These are phyloP conservation scores for Hypoxylon sp. DNA, from an alignment of 2,329 filamentous ascomycete species.

Conservation along the genomic window DNA sequence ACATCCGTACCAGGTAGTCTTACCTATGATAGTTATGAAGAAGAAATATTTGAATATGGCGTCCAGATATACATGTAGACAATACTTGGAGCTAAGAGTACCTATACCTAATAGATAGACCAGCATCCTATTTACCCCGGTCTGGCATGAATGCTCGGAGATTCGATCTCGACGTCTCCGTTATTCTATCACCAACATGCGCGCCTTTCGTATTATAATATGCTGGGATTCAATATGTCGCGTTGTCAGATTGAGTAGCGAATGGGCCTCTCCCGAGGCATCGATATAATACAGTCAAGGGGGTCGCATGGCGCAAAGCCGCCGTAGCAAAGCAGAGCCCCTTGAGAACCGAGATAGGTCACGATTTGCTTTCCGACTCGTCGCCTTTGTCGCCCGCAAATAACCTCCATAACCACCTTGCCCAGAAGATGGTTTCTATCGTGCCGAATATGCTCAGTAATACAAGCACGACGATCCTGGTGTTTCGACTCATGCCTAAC, in stretches of 20 bases:
- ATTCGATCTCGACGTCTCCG: neutral
- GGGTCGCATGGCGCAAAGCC: neutral
- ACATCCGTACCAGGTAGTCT: no score
- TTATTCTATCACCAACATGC: neutral
- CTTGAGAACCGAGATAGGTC: no score
- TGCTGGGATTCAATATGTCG: neutral
- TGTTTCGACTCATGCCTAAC: conserved; percentile 43
- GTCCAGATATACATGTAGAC: neutral
- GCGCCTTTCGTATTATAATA: neutral
- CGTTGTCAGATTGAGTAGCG: conserved; percentile 15
- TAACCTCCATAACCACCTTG: conserved; percentile 41
- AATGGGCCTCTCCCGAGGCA: conserved; percentile 11
- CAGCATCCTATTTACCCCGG: neutral
- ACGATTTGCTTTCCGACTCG: conserved; percentile 18
- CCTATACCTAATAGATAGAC: neutral
- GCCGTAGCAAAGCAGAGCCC: neutral
- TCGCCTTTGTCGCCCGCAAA: conserved; percentile 20
- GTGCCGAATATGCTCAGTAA: conserved; percentile 44
- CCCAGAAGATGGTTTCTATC: conserved; percentile 47
- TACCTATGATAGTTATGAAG: neutral
- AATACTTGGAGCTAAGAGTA: neutral
- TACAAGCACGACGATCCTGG: conserved; percentile 41
- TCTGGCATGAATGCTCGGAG: neutral
- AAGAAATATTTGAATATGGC: neutral
- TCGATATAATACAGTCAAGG: conserved; percentile 7